These are phyloP conservation scores for Candida argentea DNA, from an alignment of 805 yeast species.

Conservation along the genomic window DNA sequence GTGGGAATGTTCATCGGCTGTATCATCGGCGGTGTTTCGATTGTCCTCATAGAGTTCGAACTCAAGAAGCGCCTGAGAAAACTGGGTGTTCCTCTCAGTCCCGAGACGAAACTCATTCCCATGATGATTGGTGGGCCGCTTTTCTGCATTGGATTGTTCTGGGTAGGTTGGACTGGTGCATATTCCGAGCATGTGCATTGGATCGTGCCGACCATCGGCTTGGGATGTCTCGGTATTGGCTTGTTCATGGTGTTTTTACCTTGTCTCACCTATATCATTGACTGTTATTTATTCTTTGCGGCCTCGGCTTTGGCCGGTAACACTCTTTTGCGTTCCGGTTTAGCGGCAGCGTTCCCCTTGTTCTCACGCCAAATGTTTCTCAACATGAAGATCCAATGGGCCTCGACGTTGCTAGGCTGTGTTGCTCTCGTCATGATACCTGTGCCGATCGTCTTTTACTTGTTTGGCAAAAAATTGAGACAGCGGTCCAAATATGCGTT, in stretches of 20 bases:
- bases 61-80: conserved; percentile 24
- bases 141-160: conserved; percentile 71
- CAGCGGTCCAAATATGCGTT: conserved; percentile 8
- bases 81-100: conserved; percentile 43
- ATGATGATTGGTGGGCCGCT: conserved; percentile 62
- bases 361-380: conserved; percentile 45
- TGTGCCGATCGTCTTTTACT: conserved; percentile 45
- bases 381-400: conserved; percentile 44
- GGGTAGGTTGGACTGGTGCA: conserved; percentile 86
- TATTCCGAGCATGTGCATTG: conserved; percentile 67
- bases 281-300: conserved; percentile 45
- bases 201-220: conserved; percentile 51
- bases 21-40: conserved; percentile 17
- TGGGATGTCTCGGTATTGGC: conserved; percentile 33
- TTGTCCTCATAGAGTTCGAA: conserved; percentile 16
- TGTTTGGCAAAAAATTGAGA: conserved; percentile 29
- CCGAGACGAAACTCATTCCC: conserved; percentile 73
- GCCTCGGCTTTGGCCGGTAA: conserved; percentile 61
- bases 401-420: conserved; percentile 43
- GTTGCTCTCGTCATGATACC: conserved; percentile 42
- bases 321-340: conserved; percentile 46
- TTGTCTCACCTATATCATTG: conserved; percentile 50
- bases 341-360: conserved; percentile 55
- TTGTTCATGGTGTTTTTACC: conserved; percentile 50
- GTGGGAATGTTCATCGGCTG: conserved; percentile 30